Conservation (phyloP, 768 basidiomycete genomes). For the Leccinellum rugosiceps region DNA sequence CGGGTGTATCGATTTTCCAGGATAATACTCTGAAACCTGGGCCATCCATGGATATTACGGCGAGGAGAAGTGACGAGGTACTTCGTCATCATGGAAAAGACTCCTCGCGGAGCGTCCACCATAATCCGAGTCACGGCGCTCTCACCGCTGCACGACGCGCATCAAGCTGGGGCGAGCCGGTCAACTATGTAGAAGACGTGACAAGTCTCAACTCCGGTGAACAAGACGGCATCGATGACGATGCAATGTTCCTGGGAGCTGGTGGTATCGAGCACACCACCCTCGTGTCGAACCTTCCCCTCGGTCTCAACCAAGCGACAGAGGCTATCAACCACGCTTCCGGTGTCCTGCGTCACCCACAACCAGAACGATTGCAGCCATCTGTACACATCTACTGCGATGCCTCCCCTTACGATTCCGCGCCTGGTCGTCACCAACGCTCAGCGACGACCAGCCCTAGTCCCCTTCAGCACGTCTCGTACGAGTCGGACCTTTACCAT, state of each 20-base stretch:
- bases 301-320: slow-evolving; percentile 28
- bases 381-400: slow-evolving; percentile 25
- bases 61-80: slow-evolving; percentile 46
- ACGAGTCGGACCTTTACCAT: slow-evolving; percentile 30
- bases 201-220: slow-evolving; percentile 45
- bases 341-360: slow-evolving; percentile 26
- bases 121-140: slow-evolving; percentile 24
- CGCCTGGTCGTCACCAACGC: slow-evolving; percentile 25
- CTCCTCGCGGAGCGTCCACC: slow-evolving; percentile 23
- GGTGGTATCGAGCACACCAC: slow-evolving; percentile 40
- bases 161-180: slow-evolving; percentile 61
- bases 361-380: slow-evolving; percentile 29
- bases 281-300: slow-evolving; percentile 34
- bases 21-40: slow-evolving; percentile 16
- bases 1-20: slow-evolving; percentile 28
- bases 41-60: slow-evolving; percentile 19
- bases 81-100: slow-evolving; percentile 30
- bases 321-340: slow-evolving; percentile 21
- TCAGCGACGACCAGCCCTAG: slow-evolving; percentile 37
- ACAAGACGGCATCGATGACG: slow-evolving; percentile 46
- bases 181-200: slow-evolving; percentile 40
- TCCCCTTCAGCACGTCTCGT: slow-evolving; percentile 36
- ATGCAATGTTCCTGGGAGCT: slow-evolving; percentile 52
- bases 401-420: slow-evolving; percentile 19
- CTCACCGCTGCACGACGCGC: slow-evolving; percentile 53